Base-by-base conservation (phyloP, 163 green algal species). In the Chlamydomonas reinhardtii region DNA sequence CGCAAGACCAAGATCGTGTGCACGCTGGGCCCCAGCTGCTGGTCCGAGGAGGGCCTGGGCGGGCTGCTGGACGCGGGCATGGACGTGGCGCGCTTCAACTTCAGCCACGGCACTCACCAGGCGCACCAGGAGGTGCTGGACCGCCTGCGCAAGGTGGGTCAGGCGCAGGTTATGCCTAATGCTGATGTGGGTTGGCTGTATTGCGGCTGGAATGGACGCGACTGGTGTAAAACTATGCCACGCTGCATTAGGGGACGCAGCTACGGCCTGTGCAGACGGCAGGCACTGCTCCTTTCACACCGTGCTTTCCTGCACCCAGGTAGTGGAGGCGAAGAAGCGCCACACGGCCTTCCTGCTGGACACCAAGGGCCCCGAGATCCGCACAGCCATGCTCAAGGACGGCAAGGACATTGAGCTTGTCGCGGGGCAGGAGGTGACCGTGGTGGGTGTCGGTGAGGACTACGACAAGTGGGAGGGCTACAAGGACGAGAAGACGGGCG, bases 311-410 rank as follows among this genome's bases (percentile, higher is more conserved):
- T 56, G 48, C 11, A 19, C 48, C 56, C 89, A 92, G 84, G 89
- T 88, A 2, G 87, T 75, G 11, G 81, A 74, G 19, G 72, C 82
- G 37, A 85, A 92, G 87, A 68, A 90, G 35, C 88, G 88, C 72
- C 69, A 88, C 16, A 65, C 89, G 1, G 89, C 59, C 0, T 83
- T 82, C 27, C 86, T 95, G 79, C 89, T 95, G 66, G 93, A 95
- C 85, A 95, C 93, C 83, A 95, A 95, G 88, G 93, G 93, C 27
- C 93, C 93, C 15, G 93, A 95, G 88, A 92, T 95, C 29, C 90
- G 93, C 75, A 95, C 93, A 0, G 91, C 89, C 24, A 94, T 94
- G 86, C 91, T 95, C 37, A 76, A 77, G 22, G 93, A 86, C 56
- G 86, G 85, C 78, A 84, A 93, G 80, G 80, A 87, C 48, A 93